Evolutionary conservation across 768 basidiomycete species (phyloP).

Genomic region (Crucibulum laeve): DNA sequence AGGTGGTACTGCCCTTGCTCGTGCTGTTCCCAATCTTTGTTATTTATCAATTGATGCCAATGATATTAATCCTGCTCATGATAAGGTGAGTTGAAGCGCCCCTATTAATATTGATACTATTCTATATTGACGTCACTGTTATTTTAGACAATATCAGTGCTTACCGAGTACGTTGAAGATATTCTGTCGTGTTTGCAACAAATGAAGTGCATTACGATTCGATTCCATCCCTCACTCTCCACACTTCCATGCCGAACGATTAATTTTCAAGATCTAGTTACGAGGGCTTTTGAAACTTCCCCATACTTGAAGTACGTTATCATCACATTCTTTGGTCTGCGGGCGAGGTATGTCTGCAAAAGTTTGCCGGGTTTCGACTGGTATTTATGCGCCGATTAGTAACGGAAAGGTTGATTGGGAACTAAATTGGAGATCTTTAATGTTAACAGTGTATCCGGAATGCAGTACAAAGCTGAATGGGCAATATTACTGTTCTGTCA

Average conservation of each 20-base stretch:
- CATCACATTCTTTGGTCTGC: constrained; percentile 14
- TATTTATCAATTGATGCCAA: constrained; percentile 15
- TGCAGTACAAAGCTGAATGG: too few species aligned
- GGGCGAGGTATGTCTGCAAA: constrained; percentile 19
- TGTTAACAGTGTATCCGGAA: too few species aligned
- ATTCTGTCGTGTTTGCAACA: constrained; percentile 12
- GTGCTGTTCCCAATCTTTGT: constrained; percentile 10
- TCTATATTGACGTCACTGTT: neutral
- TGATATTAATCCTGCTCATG: constrained; percentile 14
- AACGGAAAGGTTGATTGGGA: too few species aligned
- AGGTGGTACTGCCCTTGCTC: constrained; percentile 10
- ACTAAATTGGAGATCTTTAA: too few species aligned
- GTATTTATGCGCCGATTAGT: constrained; percentile 17
- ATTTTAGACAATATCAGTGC: constrained; percentile 14
- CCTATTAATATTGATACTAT: neutral
- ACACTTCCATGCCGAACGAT: constrained; percentile 14
- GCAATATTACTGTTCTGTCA: too few species aligned
- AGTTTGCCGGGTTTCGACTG: constrained; percentile 14
- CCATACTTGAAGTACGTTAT: constrained; percentile 12
- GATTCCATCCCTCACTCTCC: constrained; percentile 15
- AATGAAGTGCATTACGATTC: constrained; percentile 14
- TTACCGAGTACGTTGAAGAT: constrained; percentile 18
- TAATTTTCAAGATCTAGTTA: constrained; percentile 20
- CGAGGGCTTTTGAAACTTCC: constrained; percentile 17
- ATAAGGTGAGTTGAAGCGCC: constrained; percentile 9